These are phyloP conservation scores for Fusarium subtropicale DNA, from an alignment of 2,329 filamentous ascomycete species.

Conservation along the genomic window DNA sequence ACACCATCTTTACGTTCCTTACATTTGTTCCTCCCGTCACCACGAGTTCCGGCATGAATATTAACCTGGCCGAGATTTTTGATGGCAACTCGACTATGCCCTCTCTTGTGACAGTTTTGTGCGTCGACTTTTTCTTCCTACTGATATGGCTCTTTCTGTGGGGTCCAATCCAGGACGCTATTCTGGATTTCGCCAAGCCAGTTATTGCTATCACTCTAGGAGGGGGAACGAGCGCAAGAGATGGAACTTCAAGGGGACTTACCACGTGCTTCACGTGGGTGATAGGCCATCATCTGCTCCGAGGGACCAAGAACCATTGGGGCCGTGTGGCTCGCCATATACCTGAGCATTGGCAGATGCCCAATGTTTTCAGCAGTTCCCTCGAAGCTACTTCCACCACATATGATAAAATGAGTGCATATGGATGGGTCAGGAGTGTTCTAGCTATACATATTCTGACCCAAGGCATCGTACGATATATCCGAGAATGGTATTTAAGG, in stretches of 20 bases:
- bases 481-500: slow-evolving; percentile 75
- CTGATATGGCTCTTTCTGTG: slow-evolving; percentile 89
- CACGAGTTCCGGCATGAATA: slow-evolving; percentile 79
- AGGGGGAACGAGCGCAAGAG: slow-evolving; percentile 77
- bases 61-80: slow-evolving; percentile 91
- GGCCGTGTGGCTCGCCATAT: slow-evolving; percentile 59
- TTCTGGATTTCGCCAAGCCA: slow-evolving; percentile 90
- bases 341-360: slow-evolving; percentile 60
- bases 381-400: slow-evolving; percentile 55
- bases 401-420: slow-evolving; percentile 69
- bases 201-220: slow-evolving; percentile 93
- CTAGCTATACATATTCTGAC: slow-evolving; percentile 80
- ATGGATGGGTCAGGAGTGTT: slow-evolving; percentile 75
- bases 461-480: slow-evolving; percentile 77
- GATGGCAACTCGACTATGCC: slow-evolving; percentile 88
- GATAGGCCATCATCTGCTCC: slow-evolving; percentile 63
- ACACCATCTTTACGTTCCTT: slow-evolving; percentile 90
- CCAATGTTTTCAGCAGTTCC: slow-evolving; percentile 59
- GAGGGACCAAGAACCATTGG: slow-evolving; percentile 63
- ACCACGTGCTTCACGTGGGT: slow-evolving; percentile 78
- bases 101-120: slow-evolving; percentile 84
- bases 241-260: slow-evolving; percentile 77
- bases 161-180: slow-evolving; percentile 87
- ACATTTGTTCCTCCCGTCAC: slow-evolving; percentile 90
- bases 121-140: slow-evolving; percentile 85